Evolutionary conservation across 2,329 filamentous ascomycete genomes (phyloP).

Genomic region (Beauveria rudraprayagi): DNA sequence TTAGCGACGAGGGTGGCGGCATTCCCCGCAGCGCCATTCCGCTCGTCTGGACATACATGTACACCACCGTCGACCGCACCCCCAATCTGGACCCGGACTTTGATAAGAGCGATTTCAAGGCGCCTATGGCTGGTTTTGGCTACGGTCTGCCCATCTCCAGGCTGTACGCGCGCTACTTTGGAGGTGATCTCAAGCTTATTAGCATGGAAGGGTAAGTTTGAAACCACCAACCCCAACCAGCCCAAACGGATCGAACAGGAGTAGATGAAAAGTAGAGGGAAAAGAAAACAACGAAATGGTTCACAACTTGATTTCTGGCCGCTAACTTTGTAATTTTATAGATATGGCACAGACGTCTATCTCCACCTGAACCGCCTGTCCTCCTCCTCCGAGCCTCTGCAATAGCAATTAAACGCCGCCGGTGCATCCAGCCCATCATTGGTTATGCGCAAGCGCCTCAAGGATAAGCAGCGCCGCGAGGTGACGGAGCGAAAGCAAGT

Average conservation of each 20-base stretch:
- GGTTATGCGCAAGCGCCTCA: constrained; percentile 56
- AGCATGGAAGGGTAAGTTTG: constrained; percentile 91
- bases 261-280: too few species aligned
- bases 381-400: constrained; percentile 89
- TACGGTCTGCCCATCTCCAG: constrained; percentile 92
- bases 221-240: not conserved
- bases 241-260: too few species aligned
- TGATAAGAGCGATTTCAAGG: constrained; percentile 98
- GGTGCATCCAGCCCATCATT: constrained; percentile 23
- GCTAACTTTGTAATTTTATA: constrained; percentile 27
- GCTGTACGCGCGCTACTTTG: constrained; percentile 93
- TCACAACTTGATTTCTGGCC: not conserved
- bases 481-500: constrained; percentile 84
- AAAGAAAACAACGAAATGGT: too few species aligned
- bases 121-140: constrained; percentile 98
- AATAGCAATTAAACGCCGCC: constrained; percentile 69
- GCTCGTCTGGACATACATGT: constrained; percentile 99
- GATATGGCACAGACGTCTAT: constrained; percentile 97
- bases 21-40: constrained; percentile 90
- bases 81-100: constrained; percentile 94
- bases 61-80: constrained; percentile 94
- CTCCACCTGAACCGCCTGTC: constrained; percentile 94
- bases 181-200: constrained; percentile 92
- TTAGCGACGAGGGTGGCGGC: constrained; percentile 92
- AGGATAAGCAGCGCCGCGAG: constrained; percentile 47